Evolutionary conservation across 1,284 basidiomycete genomes (phyloP).

Genomic region (Ganoderma lucidum): DNA sequence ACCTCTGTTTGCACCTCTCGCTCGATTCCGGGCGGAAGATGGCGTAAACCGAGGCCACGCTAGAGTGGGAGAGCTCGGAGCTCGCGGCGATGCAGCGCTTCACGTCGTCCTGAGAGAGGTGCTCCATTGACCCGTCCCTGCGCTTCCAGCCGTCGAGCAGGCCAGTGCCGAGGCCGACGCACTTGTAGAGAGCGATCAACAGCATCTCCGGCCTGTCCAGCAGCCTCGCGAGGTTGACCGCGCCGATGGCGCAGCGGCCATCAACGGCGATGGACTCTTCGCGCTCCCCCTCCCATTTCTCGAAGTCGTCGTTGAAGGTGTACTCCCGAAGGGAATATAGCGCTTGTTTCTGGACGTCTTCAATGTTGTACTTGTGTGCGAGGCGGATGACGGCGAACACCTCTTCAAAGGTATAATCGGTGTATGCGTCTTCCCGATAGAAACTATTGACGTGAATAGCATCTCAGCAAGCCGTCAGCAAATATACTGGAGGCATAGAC

Average conservation of each 20-base stretch:
- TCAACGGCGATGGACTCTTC: not conserved
- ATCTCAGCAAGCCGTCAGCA: not conserved
- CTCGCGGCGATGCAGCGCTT: constrained; percentile 9
- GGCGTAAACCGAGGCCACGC: not conserved
- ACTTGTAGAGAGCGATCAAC: constrained; percentile 15
- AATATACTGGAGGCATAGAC: not conserved
- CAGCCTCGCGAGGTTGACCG: constrained; percentile 21
- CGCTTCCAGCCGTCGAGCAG: constrained; percentile 10
- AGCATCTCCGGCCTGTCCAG: constrained; percentile 10
- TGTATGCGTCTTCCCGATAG: not conserved
- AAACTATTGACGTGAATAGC: not conserved
- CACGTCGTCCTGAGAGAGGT: constrained; percentile 13
- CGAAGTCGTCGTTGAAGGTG: constrained; percentile 2
- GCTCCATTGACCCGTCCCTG: constrained; percentile 11
- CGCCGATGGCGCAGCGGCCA: constrained; percentile 7
- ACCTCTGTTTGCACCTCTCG: not conserved
- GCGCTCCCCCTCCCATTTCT: not conserved
- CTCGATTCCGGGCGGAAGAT: not conserved
- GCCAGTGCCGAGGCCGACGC: constrained; percentile 7
- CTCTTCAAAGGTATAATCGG: not conserved
- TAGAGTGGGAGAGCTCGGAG: not conserved
- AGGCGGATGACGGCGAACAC: constrained; percentile 11
- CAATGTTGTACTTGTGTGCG: constrained; percentile 6
- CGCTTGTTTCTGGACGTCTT: not conserved
- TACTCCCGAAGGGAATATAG: not conserved